Conservation (phyloP, 2,329 filamentous ascomycete genomes). For the Exophiala oligosperma region DNA sequence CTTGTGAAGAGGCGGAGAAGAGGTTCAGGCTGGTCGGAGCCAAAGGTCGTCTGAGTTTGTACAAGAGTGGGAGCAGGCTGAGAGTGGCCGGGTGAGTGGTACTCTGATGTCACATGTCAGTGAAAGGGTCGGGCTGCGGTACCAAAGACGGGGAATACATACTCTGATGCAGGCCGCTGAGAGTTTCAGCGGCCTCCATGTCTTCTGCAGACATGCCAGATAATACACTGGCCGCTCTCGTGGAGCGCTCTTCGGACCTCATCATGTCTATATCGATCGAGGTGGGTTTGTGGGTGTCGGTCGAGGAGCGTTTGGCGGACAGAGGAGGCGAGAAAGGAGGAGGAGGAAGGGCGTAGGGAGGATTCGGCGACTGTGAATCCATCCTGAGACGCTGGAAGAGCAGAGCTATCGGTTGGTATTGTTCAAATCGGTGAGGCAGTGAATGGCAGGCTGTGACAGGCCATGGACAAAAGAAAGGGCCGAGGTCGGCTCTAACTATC, state of each 20-base stretch:
- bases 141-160: slow-evolving; percentile 16
- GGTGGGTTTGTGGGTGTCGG: slow-evolving; percentile 17
- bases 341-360: slow-evolving; percentile 23
- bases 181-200: slow-evolving; percentile 67
- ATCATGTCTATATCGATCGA: slow-evolving; percentile 42
- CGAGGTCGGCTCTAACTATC: background rate
- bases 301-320: slow-evolving; percentile 20
- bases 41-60: slow-evolving; percentile 34
- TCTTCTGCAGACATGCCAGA: slow-evolving; percentile 46
- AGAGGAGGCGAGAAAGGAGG: slow-evolving; percentile 28
- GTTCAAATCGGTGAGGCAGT: background rate
- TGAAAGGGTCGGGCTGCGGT: slow-evolving; percentile 5
- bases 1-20: slow-evolving; percentile 83
- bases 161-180: slow-evolving; percentile 75
- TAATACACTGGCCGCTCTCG: slow-evolving; percentile 46
- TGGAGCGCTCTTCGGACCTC: slow-evolving; percentile 38
- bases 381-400: slow-evolving; percentile 5
- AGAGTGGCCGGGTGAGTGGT: slow-evolving; percentile 41
- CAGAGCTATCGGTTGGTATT: background rate
- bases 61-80: slow-evolving; percentile 59
- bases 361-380: slow-evolving; percentile 23
- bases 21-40: slow-evolving; percentile 67
- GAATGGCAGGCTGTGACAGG: background rate
- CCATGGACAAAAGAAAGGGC: background rate
- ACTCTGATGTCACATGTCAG: slow-evolving; percentile 23